These are phyloP conservation scores for Gamsiella multidivaricata DNA, from an alignment of 192 early-diverging fungal species.

Conservation along the genomic window DNA sequence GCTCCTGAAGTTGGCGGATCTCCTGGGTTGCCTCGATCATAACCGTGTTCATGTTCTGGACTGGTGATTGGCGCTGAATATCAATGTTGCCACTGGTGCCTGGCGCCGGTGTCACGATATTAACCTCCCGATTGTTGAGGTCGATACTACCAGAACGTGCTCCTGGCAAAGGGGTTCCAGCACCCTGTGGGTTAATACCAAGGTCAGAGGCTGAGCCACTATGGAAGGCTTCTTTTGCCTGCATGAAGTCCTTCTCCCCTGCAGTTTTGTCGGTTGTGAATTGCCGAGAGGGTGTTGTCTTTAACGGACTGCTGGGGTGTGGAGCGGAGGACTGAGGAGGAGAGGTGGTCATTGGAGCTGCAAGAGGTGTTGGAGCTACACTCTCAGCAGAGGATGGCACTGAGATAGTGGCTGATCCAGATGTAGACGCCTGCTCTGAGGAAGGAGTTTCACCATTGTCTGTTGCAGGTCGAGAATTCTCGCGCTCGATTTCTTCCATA, in stretches of 20 bases:
- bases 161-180: background rate
- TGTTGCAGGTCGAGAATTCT: slow-evolving; percentile 2
- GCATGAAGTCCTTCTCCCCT: slow-evolving; percentile 21
- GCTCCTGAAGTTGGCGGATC: slow-evolving; percentile 38
- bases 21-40: slow-evolving; percentile 42
- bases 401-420: slow-evolving; percentile 4
- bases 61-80: slow-evolving; percentile 37
- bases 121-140: slow-evolving; percentile 4
- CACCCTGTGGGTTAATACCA: slow-evolving; percentile 3
- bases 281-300: background rate
- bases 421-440: background rate
- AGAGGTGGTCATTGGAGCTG: background rate
- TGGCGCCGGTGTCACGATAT: slow-evolving; percentile 8
- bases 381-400: background rate
- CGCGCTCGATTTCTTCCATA: slow-evolving; percentile 57
- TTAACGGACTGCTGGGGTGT: background rate
- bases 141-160: slow-evolving; percentile 29
- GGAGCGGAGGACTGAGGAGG: background rate
- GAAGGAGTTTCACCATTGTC: background rate
- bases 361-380: background rate
- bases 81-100: slow-evolving; percentile 15
- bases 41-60: slow-evolving; percentile 32
- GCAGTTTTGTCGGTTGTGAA: slow-evolving; percentile 34
- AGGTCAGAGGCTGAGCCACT: slow-evolving; percentile 3
- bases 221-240: slow-evolving; percentile 25